Evolutionary conservation across 2,329 filamentous ascomycete genomes (phyloP).

Genomic region (Cercospora berteroae): DNA sequence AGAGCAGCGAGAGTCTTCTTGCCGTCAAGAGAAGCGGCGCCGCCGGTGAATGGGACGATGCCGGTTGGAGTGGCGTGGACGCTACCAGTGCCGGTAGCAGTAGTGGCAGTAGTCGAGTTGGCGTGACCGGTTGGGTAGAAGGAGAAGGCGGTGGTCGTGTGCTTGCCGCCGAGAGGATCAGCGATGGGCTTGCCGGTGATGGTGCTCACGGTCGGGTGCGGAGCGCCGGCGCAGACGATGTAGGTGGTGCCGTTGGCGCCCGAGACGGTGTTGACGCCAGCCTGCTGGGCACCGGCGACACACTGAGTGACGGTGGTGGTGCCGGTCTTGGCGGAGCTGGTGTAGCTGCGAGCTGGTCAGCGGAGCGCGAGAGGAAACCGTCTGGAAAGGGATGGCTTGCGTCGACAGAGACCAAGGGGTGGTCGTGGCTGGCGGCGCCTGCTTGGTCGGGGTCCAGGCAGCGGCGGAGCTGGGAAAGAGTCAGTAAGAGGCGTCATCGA

Average conservation of each 20-base stretch:
- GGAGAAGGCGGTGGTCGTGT: background rate
- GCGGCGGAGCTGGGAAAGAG: background rate
- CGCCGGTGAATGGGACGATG: conserved; percentile 10
- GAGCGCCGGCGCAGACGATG: conserved; percentile 11
- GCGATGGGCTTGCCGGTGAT: conserved; percentile 9
- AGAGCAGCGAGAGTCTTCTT: conserved; percentile 7
- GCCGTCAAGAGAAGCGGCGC: background rate
- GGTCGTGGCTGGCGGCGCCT: background rate
- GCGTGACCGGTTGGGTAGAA: conserved; percentile 1
- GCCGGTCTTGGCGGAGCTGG: background rate
- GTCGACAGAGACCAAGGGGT: conserved; percentile 10
- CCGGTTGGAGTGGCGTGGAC: background rate
- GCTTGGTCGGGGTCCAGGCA: conserved; percentile 6
- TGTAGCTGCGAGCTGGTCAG: background rate
- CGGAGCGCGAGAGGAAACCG: background rate
- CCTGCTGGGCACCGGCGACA: background rate
- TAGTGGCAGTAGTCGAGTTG: background rate
- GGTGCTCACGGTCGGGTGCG: conserved; percentile 15
- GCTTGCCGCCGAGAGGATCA: conserved; percentile 2
- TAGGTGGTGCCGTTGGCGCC: conserved; percentile 11
- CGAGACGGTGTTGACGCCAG: conserved; percentile 9
- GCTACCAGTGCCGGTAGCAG: background rate
- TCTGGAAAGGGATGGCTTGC: background rate
- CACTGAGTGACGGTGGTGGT: conserved; percentile 2
- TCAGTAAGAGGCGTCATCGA: background rate